Percentiles rank a stretch among this genome's conserved stretches.
phyloP scores from a whole-genome alignment of 805 yeast species.

The Kluyveromyces dobzhanskii region DNA sequence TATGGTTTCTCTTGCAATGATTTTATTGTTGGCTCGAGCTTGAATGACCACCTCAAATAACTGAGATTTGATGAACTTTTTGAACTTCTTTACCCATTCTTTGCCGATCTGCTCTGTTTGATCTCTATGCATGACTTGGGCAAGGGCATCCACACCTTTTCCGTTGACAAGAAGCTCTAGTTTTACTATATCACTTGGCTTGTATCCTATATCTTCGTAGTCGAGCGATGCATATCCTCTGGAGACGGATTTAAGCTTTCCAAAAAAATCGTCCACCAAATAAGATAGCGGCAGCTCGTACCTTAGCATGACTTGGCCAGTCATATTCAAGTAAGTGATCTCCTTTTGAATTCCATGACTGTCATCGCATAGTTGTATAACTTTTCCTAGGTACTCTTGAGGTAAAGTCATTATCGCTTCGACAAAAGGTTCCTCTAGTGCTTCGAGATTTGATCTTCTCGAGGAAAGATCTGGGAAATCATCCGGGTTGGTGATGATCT shows the following conservation, averaged over 20 bases:
- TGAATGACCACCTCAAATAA: slow-evolving; percentile 90
- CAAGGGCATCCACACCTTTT: slow-evolving; percentile 79
- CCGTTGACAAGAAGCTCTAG: slow-evolving; percentile 88
- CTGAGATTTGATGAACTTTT: slow-evolving; percentile 70
- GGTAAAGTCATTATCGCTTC: slow-evolving; percentile 89
- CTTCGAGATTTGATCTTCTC: slow-evolving; percentile 34
- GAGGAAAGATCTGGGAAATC: slow-evolving; percentile 65
- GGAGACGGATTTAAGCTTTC: slow-evolving; percentile 81
- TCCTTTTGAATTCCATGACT: slow-evolving; percentile 81
- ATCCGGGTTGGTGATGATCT: slow-evolving; percentile 79
- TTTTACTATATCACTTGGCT: slow-evolving; percentile 71
- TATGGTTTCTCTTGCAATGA: slow-evolving; percentile 86
- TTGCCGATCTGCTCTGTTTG: slow-evolving; percentile 67
- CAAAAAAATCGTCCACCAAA: slow-evolving; percentile 91
- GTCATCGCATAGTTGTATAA: slow-evolving; percentile 76
- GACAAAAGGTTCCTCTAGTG: slow-evolving; percentile 76
- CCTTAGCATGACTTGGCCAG: slow-evolving; percentile 74
- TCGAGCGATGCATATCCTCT: slow-evolving; percentile 91
- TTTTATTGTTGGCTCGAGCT: slow-evolving; percentile 71
- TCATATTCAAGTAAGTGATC: slow-evolving; percentile 54
- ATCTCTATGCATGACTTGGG: slow-evolving; percentile 80
- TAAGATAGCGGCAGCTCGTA: slow-evolving; percentile 83
- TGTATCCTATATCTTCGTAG: slow-evolving; percentile 89
- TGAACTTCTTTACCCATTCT: slow-evolving; percentile 77
- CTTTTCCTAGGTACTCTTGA: slow-evolving; percentile 77